Evolutionary conservation across 2,329 filamentous ascomycete species (phyloP).

Genomic region (Cercospora sojina): DNA sequence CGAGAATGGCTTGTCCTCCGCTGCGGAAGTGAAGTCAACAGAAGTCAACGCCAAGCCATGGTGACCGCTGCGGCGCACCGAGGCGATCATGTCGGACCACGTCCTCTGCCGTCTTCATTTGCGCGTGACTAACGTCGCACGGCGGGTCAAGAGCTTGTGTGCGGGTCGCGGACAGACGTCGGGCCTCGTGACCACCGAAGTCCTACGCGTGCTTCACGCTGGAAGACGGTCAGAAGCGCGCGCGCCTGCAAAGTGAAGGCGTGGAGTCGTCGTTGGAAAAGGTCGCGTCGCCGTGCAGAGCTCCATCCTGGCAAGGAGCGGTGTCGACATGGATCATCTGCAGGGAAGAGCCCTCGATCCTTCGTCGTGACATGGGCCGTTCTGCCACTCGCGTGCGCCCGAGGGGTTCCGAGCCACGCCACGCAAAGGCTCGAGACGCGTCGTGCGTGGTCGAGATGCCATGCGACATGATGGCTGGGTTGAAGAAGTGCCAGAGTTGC

Average conservation of each 20-base stretch:
- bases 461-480: not conserved
- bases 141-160: not conserved
- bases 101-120: not conserved
- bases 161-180: not conserved
- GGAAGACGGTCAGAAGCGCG: not conserved
- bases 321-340: not conserved
- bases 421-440: not conserved
- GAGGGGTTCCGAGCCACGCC: not conserved
- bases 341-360: not conserved
- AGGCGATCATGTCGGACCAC: not conserved
- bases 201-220: slow-evolving; percentile 1
- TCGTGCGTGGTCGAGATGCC: not conserved
- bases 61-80: not conserved
- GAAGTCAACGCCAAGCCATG: slow-evolving; percentile 11
- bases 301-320: slow-evolving; percentile 1
- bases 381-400: not conserved
- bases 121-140: not conserved
- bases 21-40: not conserved
- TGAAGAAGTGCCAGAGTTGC: not conserved
- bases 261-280: slow-evolving; percentile 7
- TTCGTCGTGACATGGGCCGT: not conserved
- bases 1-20: not conserved
- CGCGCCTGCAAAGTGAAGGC: slow-evolving; percentile 2
- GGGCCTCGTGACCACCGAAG: not conserved
- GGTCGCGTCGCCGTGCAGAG: not conserved